Evolutionary conservation across 2,329 filamentous ascomycete species (phyloP).

Genomic region (Aureobasidium sp.): DNA sequence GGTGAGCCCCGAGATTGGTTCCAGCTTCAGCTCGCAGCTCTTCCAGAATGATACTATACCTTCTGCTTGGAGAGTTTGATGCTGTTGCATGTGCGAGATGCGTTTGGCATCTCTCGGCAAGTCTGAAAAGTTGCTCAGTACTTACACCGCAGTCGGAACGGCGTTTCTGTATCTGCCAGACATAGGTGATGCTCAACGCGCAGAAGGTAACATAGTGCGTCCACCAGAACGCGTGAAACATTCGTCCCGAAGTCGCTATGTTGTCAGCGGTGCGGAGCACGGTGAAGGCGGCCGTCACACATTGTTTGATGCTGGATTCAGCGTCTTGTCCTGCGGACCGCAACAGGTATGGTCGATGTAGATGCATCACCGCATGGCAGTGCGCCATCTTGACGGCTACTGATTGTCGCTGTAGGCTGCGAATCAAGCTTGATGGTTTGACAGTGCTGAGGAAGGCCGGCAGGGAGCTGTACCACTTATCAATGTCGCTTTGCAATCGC

Average conservation of each 20-base stretch:
- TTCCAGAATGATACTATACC: constrained; percentile 44
- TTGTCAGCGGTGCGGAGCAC: constrained; percentile 29
- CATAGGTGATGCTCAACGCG: constrained; percentile 41
- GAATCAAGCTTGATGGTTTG: constrained; percentile 41
- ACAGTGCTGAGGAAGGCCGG: constrained; percentile 42
- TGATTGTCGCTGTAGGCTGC: constrained; percentile 34
- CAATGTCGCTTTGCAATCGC: constrained; percentile 33
- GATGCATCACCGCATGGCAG: constrained; percentile 30
- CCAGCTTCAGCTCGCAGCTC: constrained; percentile 38
- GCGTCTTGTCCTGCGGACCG: not conserved
- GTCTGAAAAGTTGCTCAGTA: constrained; percentile 29
- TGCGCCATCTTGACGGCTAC: constrained; percentile 28
- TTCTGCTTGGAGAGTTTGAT: constrained; percentile 40
- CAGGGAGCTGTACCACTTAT: constrained; percentile 28
- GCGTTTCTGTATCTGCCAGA: constrained; percentile 40
- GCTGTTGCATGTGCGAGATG: constrained; percentile 42
- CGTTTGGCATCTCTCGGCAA: constrained; percentile 40
- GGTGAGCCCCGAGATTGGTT: constrained; percentile 17
- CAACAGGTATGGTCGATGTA: constrained; percentile 29
- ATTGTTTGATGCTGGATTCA: constrained; percentile 10
- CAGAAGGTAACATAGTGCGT: constrained; percentile 46
- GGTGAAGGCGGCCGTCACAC: constrained; percentile 13
- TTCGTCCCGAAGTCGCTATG: constrained; percentile 31
- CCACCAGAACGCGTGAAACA: constrained; percentile 43
- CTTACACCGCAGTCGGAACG: constrained; percentile 12